Base-by-base conservation (phyloP, 148 eudicot species). In the Amaranthus cruentus region DNA sequence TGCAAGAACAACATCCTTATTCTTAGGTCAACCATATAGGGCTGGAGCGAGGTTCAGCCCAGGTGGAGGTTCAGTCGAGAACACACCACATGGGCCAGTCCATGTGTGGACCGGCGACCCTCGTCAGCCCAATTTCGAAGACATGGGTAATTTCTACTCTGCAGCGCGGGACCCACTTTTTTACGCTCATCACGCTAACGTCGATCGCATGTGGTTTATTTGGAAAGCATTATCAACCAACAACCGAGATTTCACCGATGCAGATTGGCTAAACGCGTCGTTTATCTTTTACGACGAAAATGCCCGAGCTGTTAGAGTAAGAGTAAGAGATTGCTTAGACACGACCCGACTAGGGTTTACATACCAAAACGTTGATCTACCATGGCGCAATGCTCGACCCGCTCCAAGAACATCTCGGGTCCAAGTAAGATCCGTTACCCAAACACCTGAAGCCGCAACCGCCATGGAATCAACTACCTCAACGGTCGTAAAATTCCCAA, bases 81-180 rank as follows among this genome's bases (percentile, higher is more conserved):
- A 72, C 51, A 48, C 76, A 50, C 97, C 98, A 1, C 98, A 93
- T n/a, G 90, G 90, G 3, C 79, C 95, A 6, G 77, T 93, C 60
- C 97, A 91, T 42, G 38, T 81, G 3, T 91, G 97, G 97, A 65
- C 87, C 6, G 95, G 95, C 4, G 90, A 91, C 49, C 69, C 69
- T 0, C 43, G 70, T 72, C 91, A 85, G 67, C 87, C 88, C 7
- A 82, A 84, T 6, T 47, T 73, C 2, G 98, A 93, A 78, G 79
- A 93, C 77, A 91, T 91, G 98, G 98, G 98, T 3, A 87, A 83
- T 79, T 91, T 93, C 70, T 93, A 91, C 80, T 89, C 98, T 0
- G 97, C 98, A 1, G 98, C 66, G 0, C 67, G 91, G 1, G 97
- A 93, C 75, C 95, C 98, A 3, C 62, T 93, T 4, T 93, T 91